These are phyloP conservation scores for Pseudocercospora vitis DNA, from an alignment of 2,329 filamentous ascomycete species.

Conservation along the genomic window DNA sequence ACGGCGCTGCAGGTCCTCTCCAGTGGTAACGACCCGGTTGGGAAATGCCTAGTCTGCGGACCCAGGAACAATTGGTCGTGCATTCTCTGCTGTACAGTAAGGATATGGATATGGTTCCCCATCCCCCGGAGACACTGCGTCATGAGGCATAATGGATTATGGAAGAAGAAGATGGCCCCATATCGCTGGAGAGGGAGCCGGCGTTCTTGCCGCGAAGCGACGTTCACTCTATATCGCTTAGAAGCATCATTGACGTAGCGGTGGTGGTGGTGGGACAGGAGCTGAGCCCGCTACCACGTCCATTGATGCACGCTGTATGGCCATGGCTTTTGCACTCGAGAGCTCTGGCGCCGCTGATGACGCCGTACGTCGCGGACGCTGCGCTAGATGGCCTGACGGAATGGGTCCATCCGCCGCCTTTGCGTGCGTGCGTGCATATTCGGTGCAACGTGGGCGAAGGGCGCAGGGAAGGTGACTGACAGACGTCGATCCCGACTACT, in stretches of 20 bases:
- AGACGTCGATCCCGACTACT: neutral
- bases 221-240: neutral
- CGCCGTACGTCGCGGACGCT: slow-evolving; percentile 1
- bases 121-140: neutral
- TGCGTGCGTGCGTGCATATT: neutral
- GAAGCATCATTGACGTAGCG: slow-evolving; percentile 7
- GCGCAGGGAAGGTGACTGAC: neutral
- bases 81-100: neutral
- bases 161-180: neutral
- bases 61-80: neutral
- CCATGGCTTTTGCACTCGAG: neutral
- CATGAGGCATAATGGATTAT: neutral
- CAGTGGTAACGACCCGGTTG: neutral
- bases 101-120: neutral
- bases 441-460: slow-evolving; percentile 3
- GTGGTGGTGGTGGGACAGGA: neutral
- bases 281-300: slow-evolving; percentile 6
- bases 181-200: neutral
- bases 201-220: neutral
- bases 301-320: neutral
- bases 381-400: neutral
- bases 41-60: neutral
- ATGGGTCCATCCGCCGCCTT: neutral
- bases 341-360: slow-evolving; percentile 4
- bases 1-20: neutral